Percentiles rank a stretch among this genome's conserved stretches.
Evolutionary conservation across 306 rosid species (phyloP).

Genomic region (Hylodesmum podocarpum): DNA sequence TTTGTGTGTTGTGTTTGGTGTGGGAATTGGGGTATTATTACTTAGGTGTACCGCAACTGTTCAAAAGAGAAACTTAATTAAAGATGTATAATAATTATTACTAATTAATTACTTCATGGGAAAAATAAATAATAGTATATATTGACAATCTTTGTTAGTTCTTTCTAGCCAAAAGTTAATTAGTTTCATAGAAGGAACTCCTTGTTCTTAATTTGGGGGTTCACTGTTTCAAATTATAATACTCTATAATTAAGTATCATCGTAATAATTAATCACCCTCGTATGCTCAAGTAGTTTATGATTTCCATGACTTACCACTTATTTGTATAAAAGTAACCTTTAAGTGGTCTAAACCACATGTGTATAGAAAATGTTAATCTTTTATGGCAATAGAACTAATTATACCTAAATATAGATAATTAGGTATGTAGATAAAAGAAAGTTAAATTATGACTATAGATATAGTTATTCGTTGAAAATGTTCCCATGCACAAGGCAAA

Average conservation of each 20-base stretch:
- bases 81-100: constrained; percentile 27
- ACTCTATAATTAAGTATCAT: constrained; percentile 4
- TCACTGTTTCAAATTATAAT: constrained; percentile 27
- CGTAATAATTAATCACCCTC: constrained; percentile 21
- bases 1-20: constrained; percentile 43
- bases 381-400: background rate
- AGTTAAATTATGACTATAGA: background rate
- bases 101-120: background rate
- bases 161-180: constrained; percentile 9
- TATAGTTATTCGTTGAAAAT: background rate
- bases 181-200: constrained; percentile 11
- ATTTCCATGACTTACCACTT: constrained; percentile 36
- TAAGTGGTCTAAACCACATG: constrained; percentile 9
- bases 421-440: background rate
- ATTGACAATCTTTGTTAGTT: background rate
- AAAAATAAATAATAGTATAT: background rate
- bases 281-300: constrained; percentile 28
- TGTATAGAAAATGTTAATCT: constrained; percentile 11
- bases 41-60: constrained; percentile 36
- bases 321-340: constrained; percentile 34
- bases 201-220: constrained; percentile 17
- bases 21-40: constrained; percentile 19
- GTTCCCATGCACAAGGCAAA: background rate
- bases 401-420: background rate
- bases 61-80: constrained; percentile 28